Evolutionary conservation across 2,329 filamentous ascomycete species (phyloP), one percentile per base, ranked within the genome.

Genomic region (Chrysoporthe puriensis): DNA sequence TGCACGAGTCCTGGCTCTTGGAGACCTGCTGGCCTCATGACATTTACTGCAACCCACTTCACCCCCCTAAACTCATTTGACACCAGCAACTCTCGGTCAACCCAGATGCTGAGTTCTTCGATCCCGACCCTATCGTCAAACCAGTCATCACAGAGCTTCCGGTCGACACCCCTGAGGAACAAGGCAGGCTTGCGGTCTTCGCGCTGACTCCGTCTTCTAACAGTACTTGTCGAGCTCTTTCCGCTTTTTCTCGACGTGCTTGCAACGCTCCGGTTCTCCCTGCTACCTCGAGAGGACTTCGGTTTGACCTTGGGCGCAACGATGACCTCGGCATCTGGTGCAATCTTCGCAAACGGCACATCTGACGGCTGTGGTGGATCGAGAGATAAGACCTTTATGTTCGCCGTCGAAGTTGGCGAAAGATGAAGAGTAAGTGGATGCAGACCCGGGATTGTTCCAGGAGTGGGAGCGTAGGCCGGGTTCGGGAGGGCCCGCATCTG

Each of bases 401-500:
- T 97, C 11, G 96, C 96, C 1, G 95, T 97, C 3, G 95, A 97
- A 0, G 95, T 98, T 2, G 94, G 95, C 13, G 96, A 97, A 0
- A 99, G 86, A 77, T 99, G 96, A 26, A 99, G 85, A 1, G 94
- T 97, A 71, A 99, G 83, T 14, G 94, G 91, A 77, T 99, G 94
- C 40, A 89, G 82, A 46, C 84, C 81, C 16, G 87, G 81, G 18
- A 83, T 77, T 36, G 83, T 81, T 36, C 82, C 82, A 40, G 83
- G 82, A 4, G 82, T 77, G 34, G 84, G 82, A 56, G 80, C 83
- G 76, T 88, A 92, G 34, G 85, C 82, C 21, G 95, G 95, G 77
- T 97, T 98, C 34, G 95, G 95, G 32, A 99, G 84, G 21, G 95
- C 95, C 74, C 96, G 91, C 73, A 99, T 94, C 81, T 99, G 96